Base-by-base conservation (phyloP, 768 basidiomycete genomes). In the Amanita muscaria region DNA sequence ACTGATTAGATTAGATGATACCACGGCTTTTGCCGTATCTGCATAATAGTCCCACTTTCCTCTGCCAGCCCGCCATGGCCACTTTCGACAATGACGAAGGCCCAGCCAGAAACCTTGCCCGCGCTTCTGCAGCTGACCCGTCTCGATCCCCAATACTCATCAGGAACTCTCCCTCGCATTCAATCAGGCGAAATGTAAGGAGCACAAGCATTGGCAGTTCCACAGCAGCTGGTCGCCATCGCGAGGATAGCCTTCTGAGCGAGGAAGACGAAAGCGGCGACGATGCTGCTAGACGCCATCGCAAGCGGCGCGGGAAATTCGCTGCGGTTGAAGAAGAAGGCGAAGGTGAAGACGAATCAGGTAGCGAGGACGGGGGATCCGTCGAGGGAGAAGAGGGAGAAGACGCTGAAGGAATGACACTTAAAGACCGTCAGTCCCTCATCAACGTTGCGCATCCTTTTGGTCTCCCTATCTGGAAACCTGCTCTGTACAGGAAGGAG, bases 391-490 rank as follows among this genome's bases (percentile, higher is more conserved):
- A 55, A 0, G 56, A 51, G 7, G 52, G 51, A 33, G 57, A 56
- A 30, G 84, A 83, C n/a, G 81, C 83, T 23, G 91, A 93, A 55
- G 88, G 81, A 3, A 85, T 94, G 50, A 98, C 94, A 0, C 66
- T 99, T 53, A 89, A 85, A 64, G 92, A 97, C 53, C 79, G 96
- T 23, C 96, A 99, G 62, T 96, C 93, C 33, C 85, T 96, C 55
- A 96, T 98, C 60, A 99, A 99, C 65, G 93, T 96, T 58, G 89
- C 94, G 59, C 96, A 99, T 62, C 96, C 96, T 11, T 99, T 99
- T 62, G 96, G 96, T 70, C 73, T 99, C 48, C 94, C 90, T 30
- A 97, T 99, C 59, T 99, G 96, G 96, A 99, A 99, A 63, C 96
- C 96, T 16, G 96, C 96, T 0, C 64, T 99, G 47, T 99, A 99